Evolutionary conservation across 148 eudicot species (phyloP), one percentile per base, ranked within the genome.

Genomic region (Persicaria maculosa): DNA sequence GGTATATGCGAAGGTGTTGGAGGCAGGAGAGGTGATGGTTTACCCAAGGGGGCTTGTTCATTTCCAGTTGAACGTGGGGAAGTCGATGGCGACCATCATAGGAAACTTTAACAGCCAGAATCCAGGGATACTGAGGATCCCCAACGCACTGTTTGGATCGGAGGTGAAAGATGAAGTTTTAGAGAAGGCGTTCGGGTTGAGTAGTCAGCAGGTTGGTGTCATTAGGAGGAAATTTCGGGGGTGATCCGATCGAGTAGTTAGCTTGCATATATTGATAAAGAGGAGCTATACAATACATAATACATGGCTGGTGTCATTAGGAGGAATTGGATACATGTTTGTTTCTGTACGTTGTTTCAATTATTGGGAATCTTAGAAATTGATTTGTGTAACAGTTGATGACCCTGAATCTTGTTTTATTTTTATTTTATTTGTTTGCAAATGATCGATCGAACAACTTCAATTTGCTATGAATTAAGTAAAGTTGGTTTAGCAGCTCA

Each of bases 21-120:
- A 85, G 77, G 84, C 86, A 55, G 98, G 97, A 5, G 98, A 93
- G 47, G 91, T 91, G 12, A 91, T 93, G 97, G 92, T 93, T 54
- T 89, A 89, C 48, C 97, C 97, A 1, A 88, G 78, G 78, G 96
- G 96, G 4, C 40, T 90, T 31, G 36, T 93, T 75, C 98, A 93
- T 79, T 93, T 90, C 47, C 91, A 90, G 55, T 86, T 89, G 96
- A 93, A 90, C 61, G 86, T 88, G 44, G 96, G 98, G 11, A 74
- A 87, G 3, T 65, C 87, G 12, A 68, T 71, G 6, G 98, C 90
- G 0, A 83, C 93, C 16, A 83, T 90, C 44, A 45, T 93, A 2
- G 96, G 93, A 69, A 83, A 88, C 40, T 91, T 93, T 58, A 83
- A 93, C 64, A 91, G 97, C 74, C 92, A 93, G 44, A 91, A 89